Base-by-base conservation (phyloP, 257 asterid genomes). In the Lycium ferocissimum region DNA sequence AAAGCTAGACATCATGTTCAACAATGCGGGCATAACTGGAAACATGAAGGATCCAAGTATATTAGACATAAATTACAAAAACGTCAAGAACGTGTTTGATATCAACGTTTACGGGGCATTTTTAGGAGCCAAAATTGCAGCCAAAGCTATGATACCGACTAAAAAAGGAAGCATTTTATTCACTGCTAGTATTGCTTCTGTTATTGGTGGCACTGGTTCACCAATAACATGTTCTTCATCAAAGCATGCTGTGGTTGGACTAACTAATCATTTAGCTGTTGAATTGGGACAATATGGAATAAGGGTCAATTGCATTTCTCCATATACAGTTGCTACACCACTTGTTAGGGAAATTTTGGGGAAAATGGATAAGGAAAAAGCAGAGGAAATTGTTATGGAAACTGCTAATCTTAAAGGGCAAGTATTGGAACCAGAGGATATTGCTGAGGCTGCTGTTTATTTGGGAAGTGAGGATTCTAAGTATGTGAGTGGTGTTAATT, bases 241-340 rank as follows among this genome's bases (percentile, higher is more conserved):
- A 26, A 86, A 86, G 79, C 86, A 86, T 61, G 89, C 85, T 3
- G 71, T 86, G 2, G 22, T 86, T 38, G 86, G 88, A 62, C 84
- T 86, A 45, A 83, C 86, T 4, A 78, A 82, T 79, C 83, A 86
- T 78, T 75, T 85, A 5, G 86, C 88, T 9, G 38, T 86, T 6
- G 86, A 86, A 20, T 58, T 86, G 66, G 88, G 88, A 0, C 81
- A 58, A 9, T 54, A 78, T 33, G 88, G 91, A 9, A 86, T 86
- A n/a, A 70, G 91, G 3, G 91, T 79, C 7, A 88, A 88, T n/a
- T 84, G 88, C 15, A 56, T 88, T n/a, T 85, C 91, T 1, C 89
- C 89, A 18, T 86, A 84, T 17, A 47, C 49, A 22, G 82, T 86
- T 59, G 80, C 63, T 11, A 80, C 89, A 9, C 45, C 73, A 0